These are phyloP conservation scores for Fusarium nanum DNA, from an alignment of 2,329 filamentous ascomycete species.

Conservation along the genomic window DNA sequence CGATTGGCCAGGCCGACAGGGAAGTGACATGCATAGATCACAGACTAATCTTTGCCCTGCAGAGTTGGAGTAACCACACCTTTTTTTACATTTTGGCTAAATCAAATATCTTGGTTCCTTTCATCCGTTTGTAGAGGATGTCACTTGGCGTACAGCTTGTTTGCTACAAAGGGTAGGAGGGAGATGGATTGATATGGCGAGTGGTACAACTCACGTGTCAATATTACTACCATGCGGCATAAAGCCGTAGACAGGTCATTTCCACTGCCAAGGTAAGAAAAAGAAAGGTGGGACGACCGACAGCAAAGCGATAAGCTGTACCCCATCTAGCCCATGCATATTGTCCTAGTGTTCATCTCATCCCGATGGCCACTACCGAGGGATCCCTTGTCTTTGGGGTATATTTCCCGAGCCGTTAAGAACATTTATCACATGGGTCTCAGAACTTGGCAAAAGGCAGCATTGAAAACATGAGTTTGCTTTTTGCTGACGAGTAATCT, in stretches of 20 bases:
- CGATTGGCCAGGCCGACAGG: background rate
- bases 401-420: background rate
- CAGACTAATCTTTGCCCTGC: background rate
- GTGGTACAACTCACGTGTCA: background rate
- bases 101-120: background rate
- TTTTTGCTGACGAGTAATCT: background rate
- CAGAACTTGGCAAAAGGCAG: background rate
- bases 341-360: background rate
- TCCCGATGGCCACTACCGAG: constrained; percentile 1
- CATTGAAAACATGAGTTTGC: background rate
- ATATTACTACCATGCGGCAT: background rate
- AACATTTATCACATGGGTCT: background rate
- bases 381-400: background rate
- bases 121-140: background rate
- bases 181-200: background rate
- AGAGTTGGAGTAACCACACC: background rate
- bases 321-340: background rate
- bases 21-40: background rate
- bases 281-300: background rate
- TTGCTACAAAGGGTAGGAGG: background rate
- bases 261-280: background rate
- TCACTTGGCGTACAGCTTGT: background rate
- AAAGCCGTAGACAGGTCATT: background rate
- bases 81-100: constrained; percentile 9
- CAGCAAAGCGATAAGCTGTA: background rate